These are phyloP conservation scores for Prillingera fragicola DNA, from an alignment of 1,284 basidiomycete genomes.

Conservation along the genomic window DNA sequence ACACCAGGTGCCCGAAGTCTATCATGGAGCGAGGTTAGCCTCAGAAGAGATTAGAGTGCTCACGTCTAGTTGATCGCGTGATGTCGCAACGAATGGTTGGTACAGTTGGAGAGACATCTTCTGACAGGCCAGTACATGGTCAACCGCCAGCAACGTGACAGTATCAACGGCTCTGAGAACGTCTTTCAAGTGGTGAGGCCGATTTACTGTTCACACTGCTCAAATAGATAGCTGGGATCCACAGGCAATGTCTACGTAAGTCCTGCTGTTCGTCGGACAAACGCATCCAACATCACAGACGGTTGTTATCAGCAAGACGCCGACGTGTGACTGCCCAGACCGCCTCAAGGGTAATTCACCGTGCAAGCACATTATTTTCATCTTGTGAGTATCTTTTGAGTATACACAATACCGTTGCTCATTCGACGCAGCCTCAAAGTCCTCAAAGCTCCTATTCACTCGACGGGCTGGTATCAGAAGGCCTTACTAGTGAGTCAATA, in stretches of 20 bases:
- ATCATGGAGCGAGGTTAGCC: conserved; percentile 1
- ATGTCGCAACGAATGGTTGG: conserved; percentile 35
- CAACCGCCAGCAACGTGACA: conserved; percentile 5
- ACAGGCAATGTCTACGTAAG: conserved; percentile 38
- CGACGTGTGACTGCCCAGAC: conserved; percentile 38
- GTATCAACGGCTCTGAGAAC: not conserved
- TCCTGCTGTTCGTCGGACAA: not conserved
- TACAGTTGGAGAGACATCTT: not conserved
- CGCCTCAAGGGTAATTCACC: conserved; percentile 29
- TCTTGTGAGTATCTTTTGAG: conserved; percentile 25
- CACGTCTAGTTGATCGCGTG: conserved; percentile 24
- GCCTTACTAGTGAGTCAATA: conserved; percentile 23
- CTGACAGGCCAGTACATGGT: conserved; percentile 26
- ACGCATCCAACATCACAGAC: conserved; percentile 17
- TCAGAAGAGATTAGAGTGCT: not conserved
- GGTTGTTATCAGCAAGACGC: conserved; percentile 19
- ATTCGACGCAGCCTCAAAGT: conserved; percentile 40
- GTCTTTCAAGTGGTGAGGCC: conserved; percentile 27
- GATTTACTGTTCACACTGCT: not conserved
- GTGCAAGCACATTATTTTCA: conserved; percentile 43
- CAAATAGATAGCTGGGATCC: conserved; percentile 27
- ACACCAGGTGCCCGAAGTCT: conserved; percentile 1
- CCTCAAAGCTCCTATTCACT: conserved; percentile 25
- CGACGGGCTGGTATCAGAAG: conserved; percentile 33
- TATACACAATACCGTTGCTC: not conserved